phyloP scores from a whole-genome alignment of 2,329 filamentous ascomycete genomes.

The Epicoccum sorghinum region DNA sequence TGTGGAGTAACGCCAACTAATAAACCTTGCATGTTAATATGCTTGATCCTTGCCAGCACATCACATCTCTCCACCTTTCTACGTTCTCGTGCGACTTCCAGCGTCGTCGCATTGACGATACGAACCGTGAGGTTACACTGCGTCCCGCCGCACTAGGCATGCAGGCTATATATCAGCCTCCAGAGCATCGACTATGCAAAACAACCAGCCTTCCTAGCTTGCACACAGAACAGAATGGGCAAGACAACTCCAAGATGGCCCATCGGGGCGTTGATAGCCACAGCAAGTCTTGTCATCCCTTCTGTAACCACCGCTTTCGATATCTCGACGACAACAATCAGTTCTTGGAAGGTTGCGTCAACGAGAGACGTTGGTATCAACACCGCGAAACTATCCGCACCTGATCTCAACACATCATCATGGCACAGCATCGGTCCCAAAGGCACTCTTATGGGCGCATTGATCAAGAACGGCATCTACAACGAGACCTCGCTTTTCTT shows the following conservation, averaged over 20 bases:
- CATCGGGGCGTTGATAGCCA: conserved; percentile 3
- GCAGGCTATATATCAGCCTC: conserved; percentile 7
- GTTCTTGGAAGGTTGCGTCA: conserved; percentile 31
- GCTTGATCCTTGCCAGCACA: conserved; percentile 1
- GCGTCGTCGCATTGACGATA: conserved; percentile 3
- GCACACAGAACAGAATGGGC: neutral
- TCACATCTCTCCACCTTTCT: conserved; percentile 14
- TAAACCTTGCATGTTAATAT: conserved; percentile 13
- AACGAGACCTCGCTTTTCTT: conserved; percentile 62
- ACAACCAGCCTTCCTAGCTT: neutral
- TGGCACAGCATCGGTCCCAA: conserved; percentile 61
- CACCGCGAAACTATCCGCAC: conserved; percentile 23
- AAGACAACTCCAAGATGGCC: neutral
- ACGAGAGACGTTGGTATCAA: conserved; percentile 25
- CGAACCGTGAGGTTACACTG: conserved; percentile 8
- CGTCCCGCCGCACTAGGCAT: conserved; percentile 5
- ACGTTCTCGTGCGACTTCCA: conserved; percentile 12
- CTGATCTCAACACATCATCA: conserved; percentile 50
- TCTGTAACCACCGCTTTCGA: conserved; percentile 7
- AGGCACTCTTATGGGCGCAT: conserved; percentile 63
- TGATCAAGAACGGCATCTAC: conserved; percentile 61
- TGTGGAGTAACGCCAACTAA: conserved; percentile 5
- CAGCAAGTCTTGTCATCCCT: neutral
- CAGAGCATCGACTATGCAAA: neutral
- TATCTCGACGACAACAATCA: conserved; percentile 18